Evolutionary conservation across 257 asterid genomes (phyloP).

Genomic region (Primulina eburnea): DNA sequence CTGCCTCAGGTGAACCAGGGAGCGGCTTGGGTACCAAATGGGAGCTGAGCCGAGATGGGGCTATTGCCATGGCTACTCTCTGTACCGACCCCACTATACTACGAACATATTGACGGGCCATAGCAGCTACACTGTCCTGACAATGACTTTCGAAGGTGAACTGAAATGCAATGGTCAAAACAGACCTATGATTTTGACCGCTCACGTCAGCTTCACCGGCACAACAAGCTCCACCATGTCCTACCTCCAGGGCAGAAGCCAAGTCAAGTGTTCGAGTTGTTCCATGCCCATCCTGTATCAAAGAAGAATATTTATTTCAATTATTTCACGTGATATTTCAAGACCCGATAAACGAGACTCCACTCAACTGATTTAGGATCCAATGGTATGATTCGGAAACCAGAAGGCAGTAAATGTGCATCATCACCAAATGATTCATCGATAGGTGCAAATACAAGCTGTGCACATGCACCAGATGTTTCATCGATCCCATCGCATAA

Average conservation of each 20-base stretch:
- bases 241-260: slow-evolving; percentile 83
- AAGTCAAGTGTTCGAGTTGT: slow-evolving; percentile 75
- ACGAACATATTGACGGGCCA: slow-evolving; percentile 92
- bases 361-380: slow-evolving; percentile 80
- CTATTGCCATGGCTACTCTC: slow-evolving; percentile 83
- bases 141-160: slow-evolving; percentile 81
- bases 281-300: slow-evolving; percentile 60
- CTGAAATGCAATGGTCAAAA: slow-evolving; percentile 91
- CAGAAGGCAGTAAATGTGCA: slow-evolving; percentile 85
- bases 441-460: slow-evolving; percentile 93
- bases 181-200: slow-evolving; percentile 64
- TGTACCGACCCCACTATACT: slow-evolving; percentile 83
- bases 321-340: background rate
- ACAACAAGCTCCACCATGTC: slow-evolving; percentile 52
- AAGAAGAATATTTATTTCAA: background rate
- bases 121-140: slow-evolving; percentile 78
- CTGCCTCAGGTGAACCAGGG: slow-evolving; percentile 81
- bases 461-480: slow-evolving; percentile 73
- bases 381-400: slow-evolving; percentile 89
- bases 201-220: slow-evolving; percentile 52
- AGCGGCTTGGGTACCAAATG: slow-evolving; percentile 54
- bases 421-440: slow-evolving; percentile 94
- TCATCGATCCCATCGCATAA: slow-evolving; percentile 88
- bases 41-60: slow-evolving; percentile 68
- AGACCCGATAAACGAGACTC: background rate